Evolutionary conservation across 1,284 basidiomycete species (phyloP).

Genomic region (Leccinum subrobustum): DNA sequence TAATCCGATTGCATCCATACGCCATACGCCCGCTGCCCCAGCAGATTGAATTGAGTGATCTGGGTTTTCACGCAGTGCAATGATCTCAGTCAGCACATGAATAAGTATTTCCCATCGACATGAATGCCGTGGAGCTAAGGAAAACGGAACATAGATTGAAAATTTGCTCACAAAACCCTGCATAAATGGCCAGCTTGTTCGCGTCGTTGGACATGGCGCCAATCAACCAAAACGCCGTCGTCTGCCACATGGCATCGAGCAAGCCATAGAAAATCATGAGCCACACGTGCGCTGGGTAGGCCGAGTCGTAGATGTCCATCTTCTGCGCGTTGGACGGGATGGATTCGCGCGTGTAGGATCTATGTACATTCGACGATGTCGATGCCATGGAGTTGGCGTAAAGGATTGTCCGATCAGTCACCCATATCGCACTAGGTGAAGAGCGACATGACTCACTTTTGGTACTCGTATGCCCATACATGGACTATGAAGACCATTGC

Average conservation of each 20-base stretch:
- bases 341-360: slow-evolving; percentile 19
- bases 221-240: slow-evolving; percentile 39
- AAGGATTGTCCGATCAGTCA: neutral
- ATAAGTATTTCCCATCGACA: neutral
- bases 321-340: slow-evolving; percentile 11
- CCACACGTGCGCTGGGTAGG: slow-evolving; percentile 34
- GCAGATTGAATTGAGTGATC: slow-evolving; percentile 38
- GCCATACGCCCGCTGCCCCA: slow-evolving; percentile 38
- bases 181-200: slow-evolving; percentile 38
- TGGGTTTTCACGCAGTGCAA: slow-evolving; percentile 3
- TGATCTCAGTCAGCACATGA: neutral
- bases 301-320: slow-evolving; percentile 31
- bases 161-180: slow-evolving; percentile 39
- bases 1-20: slow-evolving; percentile 32
- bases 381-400: neutral
- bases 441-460: slow-evolving; percentile 37
- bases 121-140: neutral
- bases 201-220: slow-evolving; percentile 42
- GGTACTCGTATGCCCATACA: slow-evolving; percentile 51
- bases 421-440: neutral
- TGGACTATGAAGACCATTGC: slow-evolving; percentile 49
- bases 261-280: slow-evolving; percentile 42
- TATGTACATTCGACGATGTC: neutral
- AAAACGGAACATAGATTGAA: neutral
- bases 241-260: slow-evolving; percentile 45